Conservation (phyloP, 768 basidiomycete genomes). For the Coprinopsis sp. region DNA sequence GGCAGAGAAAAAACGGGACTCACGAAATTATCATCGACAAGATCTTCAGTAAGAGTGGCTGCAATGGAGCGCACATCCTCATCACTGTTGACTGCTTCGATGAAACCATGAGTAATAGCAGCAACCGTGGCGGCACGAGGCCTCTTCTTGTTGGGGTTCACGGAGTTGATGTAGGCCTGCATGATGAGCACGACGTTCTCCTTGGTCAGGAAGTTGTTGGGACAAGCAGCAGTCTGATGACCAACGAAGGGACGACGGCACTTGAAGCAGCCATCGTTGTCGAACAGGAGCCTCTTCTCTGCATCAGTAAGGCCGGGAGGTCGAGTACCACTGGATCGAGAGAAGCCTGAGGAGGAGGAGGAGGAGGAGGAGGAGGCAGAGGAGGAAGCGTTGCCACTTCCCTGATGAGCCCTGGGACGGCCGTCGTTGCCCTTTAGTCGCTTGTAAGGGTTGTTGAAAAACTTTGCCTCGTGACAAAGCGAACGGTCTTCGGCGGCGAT, state of each 20-base stretch:
- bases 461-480: neutral
- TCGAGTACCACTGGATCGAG: neutral
- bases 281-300: neutral
- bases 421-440: too few relatives aligned
- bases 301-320: neutral
- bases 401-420: too few relatives aligned
- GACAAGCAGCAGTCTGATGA: neutral
- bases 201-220: neutral
- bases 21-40: neutral
- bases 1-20: neutral
- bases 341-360: neutral
- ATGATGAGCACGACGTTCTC: neutral
- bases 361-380: too few relatives aligned
- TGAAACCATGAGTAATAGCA: neutral
- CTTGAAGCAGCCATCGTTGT: constrained; percentile 4
- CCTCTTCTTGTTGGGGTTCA: neutral
- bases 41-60: neutral
- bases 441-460: too few relatives aligned
- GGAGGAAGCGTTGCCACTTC: neutral
- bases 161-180: neutral
- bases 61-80: neutral
- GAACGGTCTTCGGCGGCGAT: neutral
- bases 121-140: neutral
- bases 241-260: neutral
- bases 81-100: neutral